Base-by-base conservation (phyloP, 352 stramenopile species). In the Phytophthora pistaciae region DNA sequence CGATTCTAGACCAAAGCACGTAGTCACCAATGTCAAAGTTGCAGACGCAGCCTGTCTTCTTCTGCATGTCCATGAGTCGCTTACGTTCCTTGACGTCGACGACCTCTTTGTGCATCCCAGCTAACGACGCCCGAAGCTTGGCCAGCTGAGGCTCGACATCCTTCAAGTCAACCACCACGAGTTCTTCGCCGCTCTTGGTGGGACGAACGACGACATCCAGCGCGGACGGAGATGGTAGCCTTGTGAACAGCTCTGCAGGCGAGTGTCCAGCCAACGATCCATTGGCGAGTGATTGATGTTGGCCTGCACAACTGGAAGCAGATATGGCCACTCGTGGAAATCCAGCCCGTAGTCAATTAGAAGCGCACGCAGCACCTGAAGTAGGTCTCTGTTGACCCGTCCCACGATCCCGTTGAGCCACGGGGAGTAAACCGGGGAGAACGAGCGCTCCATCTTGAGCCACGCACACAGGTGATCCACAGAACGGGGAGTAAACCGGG, bases 371-470 rank as follows among this genome's bases (percentile, higher is more conserved):
- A 65, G 27, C 2, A 60, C 64, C 21, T 60, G 64, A 11, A 70
- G 36, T 0, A 70, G 10, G 20, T 65, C 49, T n/a, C 33, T 18
- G 48, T 65, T 70, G 9, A 65, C 33, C 1, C 64, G 21, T 36
- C 65, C 64, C 1, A 64, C 21, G 0, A 36, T 65, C 1, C 48
- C 48, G 14, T 65, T 64, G 1, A 64, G 13, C 36, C 48, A 49
- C 2, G 56, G 56, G 0, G 48, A 49, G 56, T 70, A 65, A 0
- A 60, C 64, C 0, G 55, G 56, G 1, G 36, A 70, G 42, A 65
- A 70, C 20, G 33, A 55, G 4, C 33, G 48, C 20, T 65, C 56
- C 11, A 56, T 60, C 23, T 64, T 64, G 18, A 65, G n/a, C n/a
- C n/a, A n/a, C n/a, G n/a, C n/a, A n/a, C n/a, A n/a, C n/a, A n/a